Evolutionary conservation across 106 monocot genomes (phyloP).

Genomic region (Platanthera guangdongensis): DNA sequence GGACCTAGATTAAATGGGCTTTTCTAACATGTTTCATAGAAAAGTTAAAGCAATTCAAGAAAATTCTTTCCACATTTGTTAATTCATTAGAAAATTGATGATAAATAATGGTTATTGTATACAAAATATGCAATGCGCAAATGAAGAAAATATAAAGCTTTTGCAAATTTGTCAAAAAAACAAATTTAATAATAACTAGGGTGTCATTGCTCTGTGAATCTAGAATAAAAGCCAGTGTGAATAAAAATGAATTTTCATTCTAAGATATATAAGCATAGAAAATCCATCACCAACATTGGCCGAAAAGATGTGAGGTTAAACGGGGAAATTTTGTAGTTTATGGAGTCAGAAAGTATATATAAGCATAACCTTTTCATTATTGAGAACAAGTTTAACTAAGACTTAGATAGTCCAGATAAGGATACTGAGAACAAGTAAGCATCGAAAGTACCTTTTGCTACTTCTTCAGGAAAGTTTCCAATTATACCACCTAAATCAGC

Average conservation of each 20-base stretch:
- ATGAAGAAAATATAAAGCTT: background rate
- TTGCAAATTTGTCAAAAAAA: background rate
- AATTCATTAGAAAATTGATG: background rate
- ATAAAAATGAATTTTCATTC: background rate
- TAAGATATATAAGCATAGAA: background rate
- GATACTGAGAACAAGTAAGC: background rate
- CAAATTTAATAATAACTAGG: background rate
- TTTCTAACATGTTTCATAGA: background rate
- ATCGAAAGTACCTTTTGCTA: constrained; percentile 55
- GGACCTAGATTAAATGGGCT: no score
- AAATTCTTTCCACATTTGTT: background rate
- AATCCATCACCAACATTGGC: background rate
- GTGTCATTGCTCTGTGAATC: background rate
- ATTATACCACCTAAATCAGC: constrained; percentile 58
- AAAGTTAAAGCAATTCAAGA: background rate
- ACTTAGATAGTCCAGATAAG: background rate
- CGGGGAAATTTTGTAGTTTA: background rate
- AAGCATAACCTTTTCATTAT: background rate
- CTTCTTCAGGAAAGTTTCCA: constrained; percentile 44
- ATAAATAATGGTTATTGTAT: background rate
- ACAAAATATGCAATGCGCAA: background rate
- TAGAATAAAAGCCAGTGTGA: background rate
- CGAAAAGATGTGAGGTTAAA: background rate
- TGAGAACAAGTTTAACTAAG: background rate
- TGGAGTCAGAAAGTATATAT: background rate